Evolutionary conservation across 2,329 filamentous ascomycete genomes (phyloP).

Genomic region (Thelonectria discophora): DNA sequence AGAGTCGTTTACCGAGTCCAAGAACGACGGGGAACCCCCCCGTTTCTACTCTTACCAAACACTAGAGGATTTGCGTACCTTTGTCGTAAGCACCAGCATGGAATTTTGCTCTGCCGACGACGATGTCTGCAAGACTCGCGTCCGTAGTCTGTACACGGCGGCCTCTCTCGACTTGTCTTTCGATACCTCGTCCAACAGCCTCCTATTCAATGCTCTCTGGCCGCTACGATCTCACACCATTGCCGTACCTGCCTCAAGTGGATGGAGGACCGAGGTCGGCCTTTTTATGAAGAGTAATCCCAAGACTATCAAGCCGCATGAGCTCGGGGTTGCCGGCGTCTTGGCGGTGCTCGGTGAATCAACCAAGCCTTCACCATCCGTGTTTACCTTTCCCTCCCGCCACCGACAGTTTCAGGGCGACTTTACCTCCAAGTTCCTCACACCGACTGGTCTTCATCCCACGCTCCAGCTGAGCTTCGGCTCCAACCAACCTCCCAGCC

Average conservation of each 20-base stretch:
- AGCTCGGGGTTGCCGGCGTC: conserved; percentile 81
- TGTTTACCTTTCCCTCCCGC: conserved; percentile 85
- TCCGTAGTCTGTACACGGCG: conserved; percentile 58
- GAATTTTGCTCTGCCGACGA: conserved; percentile 60
- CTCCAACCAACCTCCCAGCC: conserved; percentile 58
- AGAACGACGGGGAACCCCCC: conserved; percentile 53
- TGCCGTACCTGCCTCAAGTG: conserved; percentile 50
- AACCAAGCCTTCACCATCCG: conserved; percentile 73
- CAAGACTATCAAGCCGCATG: conserved; percentile 69
- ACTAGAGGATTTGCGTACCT: conserved; percentile 63
- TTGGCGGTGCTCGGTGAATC: conserved; percentile 82
- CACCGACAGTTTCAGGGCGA: conserved; percentile 68
- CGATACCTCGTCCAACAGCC: conserved; percentile 70
- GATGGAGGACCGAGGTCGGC: conserved; percentile 79
- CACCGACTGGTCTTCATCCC: conserved; percentile 84
- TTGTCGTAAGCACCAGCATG: conserved; percentile 63
- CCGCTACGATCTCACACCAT: conserved; percentile 55
- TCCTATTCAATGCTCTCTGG: conserved; percentile 74
- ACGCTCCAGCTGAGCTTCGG: conserved; percentile 75
- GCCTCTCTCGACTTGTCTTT: conserved; percentile 80
- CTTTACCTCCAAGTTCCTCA: conserved; percentile 72
- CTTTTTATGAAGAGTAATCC: conserved; percentile 74
- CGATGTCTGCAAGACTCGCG: conserved; percentile 58
- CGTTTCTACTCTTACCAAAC: conserved; percentile 75
- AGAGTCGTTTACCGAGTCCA: conserved; percentile 67